Base-by-base conservation (phyloP, 306 rosid species). In the Quercus ilex region DNA sequence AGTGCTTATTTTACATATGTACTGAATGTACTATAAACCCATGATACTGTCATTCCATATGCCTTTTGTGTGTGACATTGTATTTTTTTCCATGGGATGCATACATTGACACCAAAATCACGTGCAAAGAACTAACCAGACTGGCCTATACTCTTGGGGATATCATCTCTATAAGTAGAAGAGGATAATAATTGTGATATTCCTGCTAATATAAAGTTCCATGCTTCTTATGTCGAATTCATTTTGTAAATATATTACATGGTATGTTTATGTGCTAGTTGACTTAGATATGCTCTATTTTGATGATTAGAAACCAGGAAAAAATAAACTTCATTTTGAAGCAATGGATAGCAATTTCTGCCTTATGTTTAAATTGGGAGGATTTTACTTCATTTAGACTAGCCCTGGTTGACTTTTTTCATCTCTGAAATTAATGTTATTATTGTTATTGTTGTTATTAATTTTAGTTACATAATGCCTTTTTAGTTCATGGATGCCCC, bases 401-500 rank as follows among this genome's bases (percentile, higher is more conserved):
- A 35, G 72, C 72, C 72, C 9, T 67, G 72, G 72, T 19, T 19
- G 13, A 67, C 52, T 8, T 8, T 2, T 35, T 9, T 14, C 20
- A n/a, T 30, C 51, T 67, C 71, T 65, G 23, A 72, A 43, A 69
- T 31, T 35, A 69, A 18, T 79, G 74, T 77, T 51, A 20, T 77
- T 55, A 25, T 25, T 62, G 53, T 69, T 19, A 26, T 80, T 46
- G 21, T 64, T 70, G 60, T 74, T 71, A 19, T 67, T 52, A 51
- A 73, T 26, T 6, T 52, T 25, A 71, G 83, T 78, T 71, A 74
- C 69, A 78, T 63, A 28, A 43, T 84, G 79, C 7, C 79, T 77
- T 83, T 81, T 46, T 88, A 92, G 99, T 94, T 94, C 91, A 85
- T 89, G 84, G 91, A 73, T 74, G 83, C 91, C 70, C 99, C 97